Conservation (phyloP, 495 filamentous ascomycete genomes). For the Neurospora sp. region DNA sequence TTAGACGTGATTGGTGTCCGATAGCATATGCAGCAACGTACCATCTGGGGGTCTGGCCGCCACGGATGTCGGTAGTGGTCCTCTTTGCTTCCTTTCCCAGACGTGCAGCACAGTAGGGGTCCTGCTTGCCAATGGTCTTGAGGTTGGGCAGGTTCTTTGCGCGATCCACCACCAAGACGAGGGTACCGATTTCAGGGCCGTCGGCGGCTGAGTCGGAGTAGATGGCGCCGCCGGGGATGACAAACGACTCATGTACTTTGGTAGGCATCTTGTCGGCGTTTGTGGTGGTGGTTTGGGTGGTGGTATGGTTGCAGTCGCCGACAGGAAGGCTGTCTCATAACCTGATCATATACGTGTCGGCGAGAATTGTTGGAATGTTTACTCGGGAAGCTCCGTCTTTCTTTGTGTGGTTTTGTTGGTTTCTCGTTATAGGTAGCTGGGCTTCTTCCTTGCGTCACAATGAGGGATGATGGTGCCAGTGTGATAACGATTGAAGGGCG, state of each 20-base stretch:
- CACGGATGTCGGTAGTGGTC: slow-evolving; percentile 86
- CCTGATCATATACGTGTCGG: background rate
- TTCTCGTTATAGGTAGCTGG: background rate
- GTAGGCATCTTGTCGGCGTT: slow-evolving; percentile 28
- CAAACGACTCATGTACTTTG: slow-evolving; percentile 14
- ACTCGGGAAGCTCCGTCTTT: slow-evolving; percentile 5
- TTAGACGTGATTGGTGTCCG: slow-evolving; percentile 6
- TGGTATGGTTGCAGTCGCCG: background rate
- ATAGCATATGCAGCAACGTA: slow-evolving; percentile 33
- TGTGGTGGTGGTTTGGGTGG: background rate
- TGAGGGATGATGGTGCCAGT: background rate
- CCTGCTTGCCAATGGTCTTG: slow-evolving; percentile 96
- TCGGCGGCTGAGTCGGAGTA: slow-evolving; percentile 93
- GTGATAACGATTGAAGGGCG: background rate
- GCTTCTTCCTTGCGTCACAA: background rate
- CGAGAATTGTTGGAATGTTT: slow-evolving; percentile 12
- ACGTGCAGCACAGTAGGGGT: slow-evolving; percentile 89
- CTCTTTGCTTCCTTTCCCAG: slow-evolving; percentile 97
- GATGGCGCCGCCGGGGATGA: slow-evolving; percentile 55
- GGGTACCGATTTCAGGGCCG: slow-evolving; percentile 85
- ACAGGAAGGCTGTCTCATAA: slow-evolving; percentile 8
- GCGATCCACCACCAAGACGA: slow-evolving; percentile 84
- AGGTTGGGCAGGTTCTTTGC: slow-evolving; percentile 94
- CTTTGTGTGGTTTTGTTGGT: background rate
- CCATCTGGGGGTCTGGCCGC: slow-evolving; percentile 95